A percentile compares a stretch with the other conserved stretches of the same genome.
Conservation (phyloP, 768 basidiomycete genomes). For the Daedaleopsis nitida region DNA sequence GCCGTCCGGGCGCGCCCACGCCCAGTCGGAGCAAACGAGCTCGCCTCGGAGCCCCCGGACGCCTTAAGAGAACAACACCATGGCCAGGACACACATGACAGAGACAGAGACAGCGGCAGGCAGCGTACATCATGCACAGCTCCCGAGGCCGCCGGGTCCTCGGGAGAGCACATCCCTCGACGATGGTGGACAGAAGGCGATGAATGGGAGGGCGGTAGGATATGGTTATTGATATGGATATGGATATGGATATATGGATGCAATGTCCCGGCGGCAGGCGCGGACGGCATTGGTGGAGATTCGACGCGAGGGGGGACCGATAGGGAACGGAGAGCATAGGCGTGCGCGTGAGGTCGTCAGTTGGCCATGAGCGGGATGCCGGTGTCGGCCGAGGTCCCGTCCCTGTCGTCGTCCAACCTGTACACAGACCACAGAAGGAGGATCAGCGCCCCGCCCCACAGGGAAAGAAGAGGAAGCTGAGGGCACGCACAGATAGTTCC, state of each 20-base stretch:
- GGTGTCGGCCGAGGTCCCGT: conserved; percentile 60
- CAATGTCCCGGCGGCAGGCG: conserved; percentile 1
- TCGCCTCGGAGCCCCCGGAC: too few relatives aligned
- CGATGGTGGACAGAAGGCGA: too few relatives aligned
- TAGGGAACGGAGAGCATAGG: background rate
- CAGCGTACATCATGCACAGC: too few relatives aligned
- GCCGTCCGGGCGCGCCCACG: too few relatives aligned
- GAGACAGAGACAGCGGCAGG: too few relatives aligned
- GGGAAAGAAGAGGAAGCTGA: background rate
- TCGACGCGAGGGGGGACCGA: too few relatives aligned
- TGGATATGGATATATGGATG: background rate
- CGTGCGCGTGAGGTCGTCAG: conserved; percentile 10
- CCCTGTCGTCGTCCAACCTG: conserved; percentile 66
- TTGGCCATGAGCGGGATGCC: conserved; percentile 45
- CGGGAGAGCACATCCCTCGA: too few relatives aligned
- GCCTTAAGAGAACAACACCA: too few relatives aligned
- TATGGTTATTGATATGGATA: background rate
- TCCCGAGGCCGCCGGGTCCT: too few relatives aligned
- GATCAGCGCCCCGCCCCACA: background rate
- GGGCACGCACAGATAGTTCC: conserved; percentile 75
- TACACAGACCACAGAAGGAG: conserved; percentile 31
- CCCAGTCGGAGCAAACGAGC: too few relatives aligned
- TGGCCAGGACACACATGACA: too few relatives aligned
- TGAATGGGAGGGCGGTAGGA: background rate
- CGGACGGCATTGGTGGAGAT: conserved; percentile 3